These are phyloP conservation scores for Talaromyces stipitatus DNA, from an alignment of 495 filamentous ascomycete genomes.

Conservation along the genomic window DNA sequence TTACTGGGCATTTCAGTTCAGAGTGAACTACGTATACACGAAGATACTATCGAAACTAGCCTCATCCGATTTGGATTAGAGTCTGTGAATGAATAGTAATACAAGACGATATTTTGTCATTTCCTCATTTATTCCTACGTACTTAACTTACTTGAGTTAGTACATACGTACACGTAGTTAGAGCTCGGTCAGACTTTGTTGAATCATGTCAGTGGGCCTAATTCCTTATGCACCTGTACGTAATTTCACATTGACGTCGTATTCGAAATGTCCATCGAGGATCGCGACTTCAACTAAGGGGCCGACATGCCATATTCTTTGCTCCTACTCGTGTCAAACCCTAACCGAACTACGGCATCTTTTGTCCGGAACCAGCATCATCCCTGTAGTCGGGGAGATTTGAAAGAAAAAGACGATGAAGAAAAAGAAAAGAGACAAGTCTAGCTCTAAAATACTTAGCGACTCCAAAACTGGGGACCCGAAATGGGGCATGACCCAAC, in stretches of 20 bases:
- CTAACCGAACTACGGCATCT: not conserved
- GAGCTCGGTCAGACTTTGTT: no score
- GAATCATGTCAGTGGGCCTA: not conserved
- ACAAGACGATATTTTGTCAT: no score
- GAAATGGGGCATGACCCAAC: not conserved
- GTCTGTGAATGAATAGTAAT: no score
- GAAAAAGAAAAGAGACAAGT: not conserved
- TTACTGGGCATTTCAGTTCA: not conserved
- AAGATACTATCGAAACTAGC: not conserved
- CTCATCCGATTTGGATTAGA: not conserved
- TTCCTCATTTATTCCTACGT: no score
- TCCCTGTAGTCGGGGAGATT: not conserved
- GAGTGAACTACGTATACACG: not conserved
- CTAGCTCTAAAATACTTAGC: not conserved
- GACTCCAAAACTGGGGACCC: not conserved
- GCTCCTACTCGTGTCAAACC: not conserved
- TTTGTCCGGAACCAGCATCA: not conserved
- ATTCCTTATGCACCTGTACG: not conserved
- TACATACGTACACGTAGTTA: no score
- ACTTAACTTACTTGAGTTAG: no score
- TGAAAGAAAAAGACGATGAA: not conserved
- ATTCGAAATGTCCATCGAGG: no score
- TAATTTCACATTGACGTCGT: not conserved
- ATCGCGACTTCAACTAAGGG: no score
- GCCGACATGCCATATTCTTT: not conserved